Evolutionary conservation across 805 yeast species (phyloP).

Genomic region (Isabelozyma rhagii): DNA sequence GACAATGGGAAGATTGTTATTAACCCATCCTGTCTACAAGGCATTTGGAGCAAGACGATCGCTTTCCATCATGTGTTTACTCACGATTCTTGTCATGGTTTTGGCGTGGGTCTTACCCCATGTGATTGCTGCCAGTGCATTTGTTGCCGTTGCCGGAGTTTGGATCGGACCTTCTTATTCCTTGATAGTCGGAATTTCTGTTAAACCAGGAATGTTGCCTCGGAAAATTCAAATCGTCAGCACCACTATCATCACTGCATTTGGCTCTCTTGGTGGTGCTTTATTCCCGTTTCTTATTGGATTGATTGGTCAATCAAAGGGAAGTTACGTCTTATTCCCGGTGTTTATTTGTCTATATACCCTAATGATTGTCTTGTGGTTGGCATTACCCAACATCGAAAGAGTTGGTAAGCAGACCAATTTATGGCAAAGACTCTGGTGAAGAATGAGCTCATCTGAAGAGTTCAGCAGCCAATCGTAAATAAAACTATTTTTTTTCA

Average conservation of each 20-base stretch:
- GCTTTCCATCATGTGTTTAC: conserved; percentile 29
- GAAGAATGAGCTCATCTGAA: background rate
- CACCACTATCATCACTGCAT: conserved; percentile 50
- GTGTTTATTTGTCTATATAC: conserved; percentile 36
- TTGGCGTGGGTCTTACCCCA: conserved; percentile 49
- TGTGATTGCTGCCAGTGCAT: conserved; percentile 44
- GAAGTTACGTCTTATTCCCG: conserved; percentile 51
- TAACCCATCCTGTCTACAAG: conserved; percentile 40
- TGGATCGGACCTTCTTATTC: conserved; percentile 67
- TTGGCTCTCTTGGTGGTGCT: conserved; percentile 58
- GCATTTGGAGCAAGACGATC: conserved; percentile 44
- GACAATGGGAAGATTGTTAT: conserved; percentile 56
- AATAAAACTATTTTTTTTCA: background rate
- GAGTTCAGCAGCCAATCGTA: no score
- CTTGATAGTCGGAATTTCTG: conserved; percentile 46
- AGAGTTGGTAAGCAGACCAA: background rate
- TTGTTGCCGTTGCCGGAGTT: conserved; percentile 51
- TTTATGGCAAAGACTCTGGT: conserved; percentile 1
- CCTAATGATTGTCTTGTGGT: conserved; percentile 23
- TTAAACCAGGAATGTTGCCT: conserved; percentile 38
- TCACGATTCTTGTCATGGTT: conserved; percentile 36
- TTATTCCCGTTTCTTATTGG: conserved; percentile 54
- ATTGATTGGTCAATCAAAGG: conserved; percentile 41
- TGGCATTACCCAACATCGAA: conserved; percentile 10
- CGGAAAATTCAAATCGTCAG: conserved; percentile 51